Base-by-base conservation (phyloP, 1,284 basidiomycete species). In the Irpex sp. region DNA sequence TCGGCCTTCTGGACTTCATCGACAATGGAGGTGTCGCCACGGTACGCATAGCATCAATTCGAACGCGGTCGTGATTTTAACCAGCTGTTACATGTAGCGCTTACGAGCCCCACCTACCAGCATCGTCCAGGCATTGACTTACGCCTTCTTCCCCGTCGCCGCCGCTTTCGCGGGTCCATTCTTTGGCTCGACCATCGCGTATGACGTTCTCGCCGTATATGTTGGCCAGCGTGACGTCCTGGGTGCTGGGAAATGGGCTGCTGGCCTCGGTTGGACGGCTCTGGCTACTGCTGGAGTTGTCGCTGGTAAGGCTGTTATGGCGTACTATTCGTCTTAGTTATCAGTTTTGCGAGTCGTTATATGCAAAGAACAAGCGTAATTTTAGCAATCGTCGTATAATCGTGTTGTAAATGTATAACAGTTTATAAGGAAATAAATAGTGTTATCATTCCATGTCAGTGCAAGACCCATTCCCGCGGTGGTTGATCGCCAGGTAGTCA, bases 1-100 rank as follows among this genome's bases (percentile, higher is more conserved):
- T 78, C 58, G 71, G 73, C 40, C 65, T 77, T 19, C 66, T 79
- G 57, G 74, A 76, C 65, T 67, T 76, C 65, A 56, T 79, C 54
- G 72, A 79, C 67, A 73, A 76, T 49, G 75, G 72, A 34, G 75
- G 69, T 2, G 71, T 78, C 3, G 69, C 70, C 5, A 13, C 68
- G 26, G 73, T 75, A 19, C 47, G 74, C 71, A 34, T 34, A 13
- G 4, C 51, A 48, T 3, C 31, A 31, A 31, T 13, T 8, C 13
- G 44, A 36, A 37, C 6, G 6, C 26, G 57, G 34, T 19, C 51
- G 37, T 51, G n/a, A 60, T 59, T 17, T 64, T 40, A 60, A 51
- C 63, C 5, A 48, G 44, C n/a, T 36, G 15, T 0, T 36, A 37
- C 15, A 2, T 48, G 13, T 54, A 72, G 71, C 66, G 60, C 1